Evolutionary conservation across 2,329 filamentous ascomycete species (phyloP).

Genomic region (Fusarium sp.): DNA sequence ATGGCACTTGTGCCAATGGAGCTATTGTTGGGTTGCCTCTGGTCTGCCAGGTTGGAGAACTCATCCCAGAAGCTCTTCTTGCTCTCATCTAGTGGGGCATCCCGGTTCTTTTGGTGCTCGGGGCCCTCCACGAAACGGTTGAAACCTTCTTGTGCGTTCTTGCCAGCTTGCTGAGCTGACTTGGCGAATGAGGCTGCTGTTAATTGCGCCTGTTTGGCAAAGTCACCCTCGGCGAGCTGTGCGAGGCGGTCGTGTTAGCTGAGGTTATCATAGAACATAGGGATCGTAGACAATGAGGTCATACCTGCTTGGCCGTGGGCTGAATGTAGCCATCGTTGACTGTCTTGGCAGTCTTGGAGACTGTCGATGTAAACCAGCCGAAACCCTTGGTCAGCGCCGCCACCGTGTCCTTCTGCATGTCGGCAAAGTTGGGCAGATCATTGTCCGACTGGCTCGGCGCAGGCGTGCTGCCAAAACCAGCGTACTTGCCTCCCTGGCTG

Average conservation of each 20-base stretch:
- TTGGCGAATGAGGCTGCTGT: constrained; percentile 71
- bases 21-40: constrained; percentile 55
- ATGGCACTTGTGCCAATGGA: constrained; percentile 67
- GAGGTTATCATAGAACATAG: constrained; percentile 9
- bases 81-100: constrained; percentile 63
- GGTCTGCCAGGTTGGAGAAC: constrained; percentile 75
- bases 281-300: background rate
- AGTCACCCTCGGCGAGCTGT: constrained; percentile 80
- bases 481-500: constrained; percentile 90
- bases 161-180: constrained; percentile 72
- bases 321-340: constrained; percentile 93
- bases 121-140: constrained; percentile 86
- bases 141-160: constrained; percentile 79
- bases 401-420: constrained; percentile 89
- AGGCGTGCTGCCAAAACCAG: constrained; percentile 84
- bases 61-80: constrained; percentile 92
- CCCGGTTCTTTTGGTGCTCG: constrained; percentile 48
- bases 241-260: constrained; percentile 36
- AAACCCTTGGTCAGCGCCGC: constrained; percentile 90
- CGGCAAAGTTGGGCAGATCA: constrained; percentile 74
- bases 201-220: constrained; percentile 70
- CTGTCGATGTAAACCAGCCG: constrained; percentile 89
- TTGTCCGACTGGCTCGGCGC: constrained; percentile 57
- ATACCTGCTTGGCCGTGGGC: constrained; percentile 86
- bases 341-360: constrained; percentile 88